Percentiles rank a stretch among this genome's conserved stretches.
Evolutionary conservation across 1,284 basidiomycete genomes (phyloP).

Genomic region (Cryptococcus sp.): DNA sequence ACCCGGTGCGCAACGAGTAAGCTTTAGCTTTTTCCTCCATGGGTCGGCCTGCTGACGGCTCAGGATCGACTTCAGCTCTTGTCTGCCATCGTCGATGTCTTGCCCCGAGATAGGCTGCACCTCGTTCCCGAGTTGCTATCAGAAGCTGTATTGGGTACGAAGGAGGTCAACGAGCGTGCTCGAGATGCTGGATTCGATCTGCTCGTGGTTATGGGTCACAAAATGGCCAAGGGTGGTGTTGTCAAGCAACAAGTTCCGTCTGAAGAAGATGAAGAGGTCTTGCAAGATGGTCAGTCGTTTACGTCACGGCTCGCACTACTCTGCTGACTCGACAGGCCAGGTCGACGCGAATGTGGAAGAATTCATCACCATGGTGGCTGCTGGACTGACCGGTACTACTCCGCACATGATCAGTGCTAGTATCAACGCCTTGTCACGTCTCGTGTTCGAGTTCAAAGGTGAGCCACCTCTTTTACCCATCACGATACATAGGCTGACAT

Average conservation of each 20-base stretch:
- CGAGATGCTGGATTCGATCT: constrained; percentile 85
- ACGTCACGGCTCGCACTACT: background rate
- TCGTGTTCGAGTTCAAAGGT: constrained; percentile 97
- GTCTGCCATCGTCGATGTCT: constrained; percentile 61
- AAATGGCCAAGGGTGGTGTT: constrained; percentile 82
- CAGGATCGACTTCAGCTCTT: constrained; percentile 83
- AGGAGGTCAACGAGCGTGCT: constrained; percentile 92
- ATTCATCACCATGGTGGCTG: constrained; percentile 95
- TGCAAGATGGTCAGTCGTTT: constrained; percentile 49
- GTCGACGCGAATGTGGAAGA: constrained; percentile 80
- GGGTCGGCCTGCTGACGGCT: constrained; percentile 4
- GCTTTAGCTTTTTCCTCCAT: constrained; percentile 11
- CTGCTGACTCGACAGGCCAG: constrained; percentile 30
- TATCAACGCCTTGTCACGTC: constrained; percentile 84
- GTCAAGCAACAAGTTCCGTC: constrained; percentile 56
- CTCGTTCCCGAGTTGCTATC: constrained; percentile 84
- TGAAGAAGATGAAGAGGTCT: constrained; percentile 62
- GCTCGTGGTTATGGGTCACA: constrained; percentile 84
- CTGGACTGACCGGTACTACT: constrained; percentile 84
- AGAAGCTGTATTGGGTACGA: constrained; percentile 94
- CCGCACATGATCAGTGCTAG: constrained; percentile 99
- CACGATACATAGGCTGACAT: background rate
- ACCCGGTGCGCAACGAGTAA: constrained; percentile 80
- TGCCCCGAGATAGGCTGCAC: constrained; percentile 71
- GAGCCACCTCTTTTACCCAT: constrained; percentile 8